These are phyloP conservation scores for Botrytis galanthina DNA, from an alignment of 2,329 filamentous ascomycete genomes.

Conservation along the genomic window DNA sequence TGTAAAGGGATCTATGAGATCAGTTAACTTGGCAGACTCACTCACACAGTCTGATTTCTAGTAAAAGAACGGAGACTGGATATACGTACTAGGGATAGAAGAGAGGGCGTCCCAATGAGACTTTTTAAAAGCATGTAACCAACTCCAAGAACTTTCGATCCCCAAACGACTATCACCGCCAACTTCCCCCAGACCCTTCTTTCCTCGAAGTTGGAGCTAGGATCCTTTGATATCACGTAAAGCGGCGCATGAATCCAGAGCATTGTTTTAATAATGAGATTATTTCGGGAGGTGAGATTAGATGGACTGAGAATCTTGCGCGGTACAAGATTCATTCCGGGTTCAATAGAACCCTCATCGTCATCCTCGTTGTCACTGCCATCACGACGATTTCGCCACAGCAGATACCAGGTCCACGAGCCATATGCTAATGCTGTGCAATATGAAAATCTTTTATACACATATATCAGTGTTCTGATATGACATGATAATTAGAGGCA, in stretches of 20 bases:
- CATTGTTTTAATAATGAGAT: background rate
- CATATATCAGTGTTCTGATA: background rate
- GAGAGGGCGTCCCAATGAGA: background rate
- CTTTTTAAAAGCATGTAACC: background rate
- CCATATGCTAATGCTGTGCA: background rate
- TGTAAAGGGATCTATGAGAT: background rate
- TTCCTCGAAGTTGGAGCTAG: background rate
- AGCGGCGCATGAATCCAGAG: background rate
- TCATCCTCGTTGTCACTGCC: background rate
- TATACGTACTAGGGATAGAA: background rate
- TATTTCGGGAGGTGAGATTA: background rate
- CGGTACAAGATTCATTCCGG: background rate
- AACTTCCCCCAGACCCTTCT: background rate
- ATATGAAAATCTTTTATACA: background rate
- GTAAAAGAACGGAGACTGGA: background rate
- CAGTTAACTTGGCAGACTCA: background rate
- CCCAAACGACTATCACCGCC: background rate
- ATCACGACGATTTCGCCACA: background rate
- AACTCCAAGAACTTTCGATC: background rate
- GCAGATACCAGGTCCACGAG: slow-evolving; percentile 1
- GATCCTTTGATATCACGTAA: background rate
- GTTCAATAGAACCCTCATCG: background rate
- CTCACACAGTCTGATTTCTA: background rate
- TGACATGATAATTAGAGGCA: background rate
- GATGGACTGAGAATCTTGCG: background rate